phyloP scores from a whole-genome alignment of 23 red algal genomes.

The Gracilaria vermiculophylla region DNA sequence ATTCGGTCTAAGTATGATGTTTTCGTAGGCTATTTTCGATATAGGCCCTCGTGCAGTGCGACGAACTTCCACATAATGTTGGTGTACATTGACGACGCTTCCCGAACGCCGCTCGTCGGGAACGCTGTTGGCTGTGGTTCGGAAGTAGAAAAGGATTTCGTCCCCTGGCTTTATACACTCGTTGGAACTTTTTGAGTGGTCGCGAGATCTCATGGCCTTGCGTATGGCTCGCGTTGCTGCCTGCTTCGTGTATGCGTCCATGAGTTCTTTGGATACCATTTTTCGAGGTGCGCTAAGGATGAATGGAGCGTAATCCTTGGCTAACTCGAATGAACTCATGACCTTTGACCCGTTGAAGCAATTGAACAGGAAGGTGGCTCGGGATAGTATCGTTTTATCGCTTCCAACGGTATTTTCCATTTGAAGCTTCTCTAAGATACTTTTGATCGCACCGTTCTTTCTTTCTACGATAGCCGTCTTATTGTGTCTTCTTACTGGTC shows the following conservation, averaged over 20 bases:
- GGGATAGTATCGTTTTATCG: neutral
- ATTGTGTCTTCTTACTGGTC: conserved; percentile 23
- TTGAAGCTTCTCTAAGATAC: neutral
- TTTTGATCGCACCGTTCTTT: neutral
- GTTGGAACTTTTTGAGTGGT: neutral
- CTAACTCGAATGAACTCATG: conserved; percentile 21
- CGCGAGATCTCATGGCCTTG: neutral
- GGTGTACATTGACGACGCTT: neutral
- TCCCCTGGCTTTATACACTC: neutral
- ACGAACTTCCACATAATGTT: neutral
- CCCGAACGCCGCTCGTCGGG: neutral
- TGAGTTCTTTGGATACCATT: neutral
- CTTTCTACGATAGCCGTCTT: conserved; percentile 45
- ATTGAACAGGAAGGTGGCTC: conserved; percentile 7
- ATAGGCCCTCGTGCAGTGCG: neutral
- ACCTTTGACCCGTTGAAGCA: conserved; percentile 21
- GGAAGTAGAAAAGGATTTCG: neutral
- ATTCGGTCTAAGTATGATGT: neutral
- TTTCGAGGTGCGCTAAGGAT: neutral
- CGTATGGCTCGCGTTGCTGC: conserved; percentile 1
- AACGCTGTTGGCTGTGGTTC: neutral
- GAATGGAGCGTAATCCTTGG: neutral
- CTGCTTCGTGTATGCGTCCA: conserved; percentile 4
- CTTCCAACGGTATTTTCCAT: neutral
- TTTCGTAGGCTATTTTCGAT: neutral